Base-by-base conservation (phyloP, 768 basidiomycete species). In the Suillus cothurnatus region DNA sequence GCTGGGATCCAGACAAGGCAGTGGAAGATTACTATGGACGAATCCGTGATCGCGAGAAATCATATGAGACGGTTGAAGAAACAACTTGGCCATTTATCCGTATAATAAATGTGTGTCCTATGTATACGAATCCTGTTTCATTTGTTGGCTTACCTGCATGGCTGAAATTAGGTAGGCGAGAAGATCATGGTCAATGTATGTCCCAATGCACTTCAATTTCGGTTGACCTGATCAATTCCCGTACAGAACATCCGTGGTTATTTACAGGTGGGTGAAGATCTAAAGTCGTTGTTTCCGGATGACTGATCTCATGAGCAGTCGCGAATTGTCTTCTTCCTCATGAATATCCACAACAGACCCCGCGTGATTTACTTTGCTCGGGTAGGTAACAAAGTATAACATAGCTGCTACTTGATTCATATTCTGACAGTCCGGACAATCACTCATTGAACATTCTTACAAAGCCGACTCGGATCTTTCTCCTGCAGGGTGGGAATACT, bases 401-500 rank as follows among this genome's bases (percentile, higher is more conserved):
- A 55, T 59, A 50, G 19, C 57, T 66, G n/a, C 64, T 28, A 6
- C 34, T 9, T 6, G 32, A 21, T 28, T 47, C 36, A 62, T 19
- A 55, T 19, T 32, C 15, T 19, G 7, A 49, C 70, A 97, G 95
- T 97, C 96, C 21, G 97, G 97, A n/a, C 95, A 96, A 83, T 97
- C 95, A 15, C 82, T 98, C 64, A 95, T 98, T 70, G 97, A 99
- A 75, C 97, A 99, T 74, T 99, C 97, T 6, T 99, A 96, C 84
- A 97, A 96, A 79, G 96, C 97, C 43, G 97, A 99, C 73, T 95
- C 96, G 2, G 97, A 99, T 76, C 85, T 99, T 12, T 97, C 96
- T 2, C 92, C 93, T 3, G 90, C 89, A 0, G 97, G 97, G 3
- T 95, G 94, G 93, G 95, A 97, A 66, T 99, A 99, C 69, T 90